Evolutionary conservation across 2,329 filamentous ascomycete species (phyloP).

Genomic region (Paracamarosporium sp.): DNA sequence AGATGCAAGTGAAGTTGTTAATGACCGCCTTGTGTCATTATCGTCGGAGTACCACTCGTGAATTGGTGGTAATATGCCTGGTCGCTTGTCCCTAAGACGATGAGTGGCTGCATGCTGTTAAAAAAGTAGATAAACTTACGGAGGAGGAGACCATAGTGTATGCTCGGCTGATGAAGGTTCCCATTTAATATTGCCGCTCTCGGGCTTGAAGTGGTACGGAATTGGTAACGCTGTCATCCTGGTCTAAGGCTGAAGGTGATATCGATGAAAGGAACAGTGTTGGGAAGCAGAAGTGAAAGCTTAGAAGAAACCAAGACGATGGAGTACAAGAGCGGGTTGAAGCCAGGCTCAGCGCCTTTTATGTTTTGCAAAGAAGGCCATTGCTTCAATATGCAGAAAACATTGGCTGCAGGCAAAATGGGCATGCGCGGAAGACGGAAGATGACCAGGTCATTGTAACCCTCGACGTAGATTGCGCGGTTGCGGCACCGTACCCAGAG

Average conservation of each 20-base stretch:
- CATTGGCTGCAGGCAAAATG: constrained; percentile 2
- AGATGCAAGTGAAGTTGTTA: not conserved
- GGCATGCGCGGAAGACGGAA: constrained; percentile 13
- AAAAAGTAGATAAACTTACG: not conserved
- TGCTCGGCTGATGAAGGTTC: constrained; percentile 6
- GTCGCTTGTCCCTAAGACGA: not conserved
- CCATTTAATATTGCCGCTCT: not conserved
- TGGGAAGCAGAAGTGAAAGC: not conserved
- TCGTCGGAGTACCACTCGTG: not conserved
- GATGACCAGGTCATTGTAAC: constrained; percentile 13
- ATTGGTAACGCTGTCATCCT: not conserved
- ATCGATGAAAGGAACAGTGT: not conserved
- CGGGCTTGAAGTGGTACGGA: not conserved
- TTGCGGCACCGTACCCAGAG: not conserved
- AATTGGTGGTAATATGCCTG: not conserved
- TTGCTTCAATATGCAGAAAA: constrained; percentile 8
- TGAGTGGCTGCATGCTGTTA: not conserved
- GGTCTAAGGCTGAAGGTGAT: not conserved
- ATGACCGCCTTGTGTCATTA: not conserved
- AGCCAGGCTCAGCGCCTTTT: constrained; percentile 8
- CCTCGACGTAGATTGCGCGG: constrained; percentile 1
- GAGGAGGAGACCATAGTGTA: not conserved
- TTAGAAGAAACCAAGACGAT: not conserved
- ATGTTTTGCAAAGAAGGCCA: constrained; percentile 9
- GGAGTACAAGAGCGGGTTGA: not conserved